phyloP scores from a whole-genome alignment of 306 rosid species.

The Amphicarpaea edgeworthii region DNA sequence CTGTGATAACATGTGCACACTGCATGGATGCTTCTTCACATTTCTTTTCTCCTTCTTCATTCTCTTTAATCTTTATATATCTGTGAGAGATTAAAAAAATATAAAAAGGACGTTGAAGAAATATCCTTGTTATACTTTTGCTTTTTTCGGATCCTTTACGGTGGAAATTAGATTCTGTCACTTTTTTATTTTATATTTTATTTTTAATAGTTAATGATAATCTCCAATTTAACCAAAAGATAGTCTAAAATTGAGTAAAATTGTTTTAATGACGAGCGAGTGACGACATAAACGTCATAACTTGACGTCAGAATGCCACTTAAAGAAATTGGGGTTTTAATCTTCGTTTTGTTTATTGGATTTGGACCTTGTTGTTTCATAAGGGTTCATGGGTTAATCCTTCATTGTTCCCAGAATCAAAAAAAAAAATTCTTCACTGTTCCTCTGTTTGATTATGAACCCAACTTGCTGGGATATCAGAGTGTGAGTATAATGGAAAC shows the following conservation, averaged over 20 bases:
- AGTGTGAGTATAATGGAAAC: not conserved
- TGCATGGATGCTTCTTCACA: slow-evolving; percentile 21
- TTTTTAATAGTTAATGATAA: slow-evolving; percentile 7
- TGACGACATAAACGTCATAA: slow-evolving; percentile 39
- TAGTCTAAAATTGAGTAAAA: not conserved
- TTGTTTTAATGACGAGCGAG: slow-evolving; percentile 1
- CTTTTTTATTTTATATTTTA: not conserved
- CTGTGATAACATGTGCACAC: not conserved
- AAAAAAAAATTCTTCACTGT: too few species aligned
- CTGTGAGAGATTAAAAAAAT: too few species aligned
- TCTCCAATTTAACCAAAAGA: slow-evolving; percentile 21
- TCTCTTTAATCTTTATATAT: not conserved
- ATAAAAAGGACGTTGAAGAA: too few species aligned
- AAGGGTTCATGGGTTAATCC: not conserved
- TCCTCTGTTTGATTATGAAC: too few species aligned
- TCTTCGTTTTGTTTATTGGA: not conserved
- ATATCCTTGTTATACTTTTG: too few species aligned
- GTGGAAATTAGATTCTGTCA: slow-evolving; percentile 42
- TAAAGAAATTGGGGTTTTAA: not conserved
- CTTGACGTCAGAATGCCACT: slow-evolving; percentile 27
- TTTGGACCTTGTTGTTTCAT: not conserved
- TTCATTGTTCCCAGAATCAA: too few species aligned
- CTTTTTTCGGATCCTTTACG: slow-evolving; percentile 20
- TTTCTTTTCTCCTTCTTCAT: slow-evolving; percentile 20
- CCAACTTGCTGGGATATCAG: not conserved